Evolutionary conservation across 257 asterid genomes (phyloP), one percentile per base, ranked within the genome.

Genomic region (Echites panduratus): DNA sequence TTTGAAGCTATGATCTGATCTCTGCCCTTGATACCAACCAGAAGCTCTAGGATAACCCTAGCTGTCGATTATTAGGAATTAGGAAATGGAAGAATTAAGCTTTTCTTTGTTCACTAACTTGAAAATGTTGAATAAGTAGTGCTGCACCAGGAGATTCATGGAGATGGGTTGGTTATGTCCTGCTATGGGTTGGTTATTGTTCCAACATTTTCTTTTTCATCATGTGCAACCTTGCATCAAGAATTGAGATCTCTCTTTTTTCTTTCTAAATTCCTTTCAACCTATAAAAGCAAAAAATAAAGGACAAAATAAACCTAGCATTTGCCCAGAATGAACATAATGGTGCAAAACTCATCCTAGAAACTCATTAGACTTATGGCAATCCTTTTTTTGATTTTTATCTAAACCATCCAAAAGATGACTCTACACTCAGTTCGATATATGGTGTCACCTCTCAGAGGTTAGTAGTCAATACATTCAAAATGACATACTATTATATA

Each of bases 21-120:
- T 85, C 96, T 6, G 92, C 96, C 77, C 73, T 88, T 80, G 86
- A 91, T 76, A 96, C 97, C 7, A 91, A 87, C 74, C 81, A 81
- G 72, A 94, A 88, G 85, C 96, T 94, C 32, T 86, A 85, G 73
- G 84, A 86, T 68, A 96, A 91, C 45, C 93, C 91, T 41, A 78
- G 7, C 75, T 76, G 79, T 67, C 92, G 88, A 83, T 72, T 91
- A 87, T 73, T 94, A 41, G 99, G 89, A 79, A 82, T 93, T 45
- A 82, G 96, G 86, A 95, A 91, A 24, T 73, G 76, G 67, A 89
- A 84, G 88, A 91, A 90, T 79, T 35, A 83, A 71, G 87, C 78
- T 22, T 76, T 49, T 79, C 73, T 91, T 85, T 78, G 81, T 72
- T 84, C 96, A 3, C 97, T 57, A 91, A 80, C 82, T 83, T 91